Evolutionary conservation across 2,329 filamentous ascomycete genomes (phyloP).

Genomic region (Fonsecaea pugnacius): DNA sequence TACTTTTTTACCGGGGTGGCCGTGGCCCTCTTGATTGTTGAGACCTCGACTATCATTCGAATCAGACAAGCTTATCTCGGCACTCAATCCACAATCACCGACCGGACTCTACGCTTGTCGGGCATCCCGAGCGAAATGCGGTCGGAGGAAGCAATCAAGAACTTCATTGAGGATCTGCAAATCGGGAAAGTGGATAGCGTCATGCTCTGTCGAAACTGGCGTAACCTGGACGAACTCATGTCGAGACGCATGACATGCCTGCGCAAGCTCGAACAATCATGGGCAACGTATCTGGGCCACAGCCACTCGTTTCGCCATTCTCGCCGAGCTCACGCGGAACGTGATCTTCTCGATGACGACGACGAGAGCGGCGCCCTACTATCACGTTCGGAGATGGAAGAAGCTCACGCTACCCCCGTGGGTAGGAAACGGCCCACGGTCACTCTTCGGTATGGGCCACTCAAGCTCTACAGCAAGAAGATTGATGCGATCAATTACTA

Average conservation of each 20-base stretch:
- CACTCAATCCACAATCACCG: conserved; percentile 91
- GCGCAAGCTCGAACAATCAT: conserved; percentile 77
- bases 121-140: conserved; percentile 81
- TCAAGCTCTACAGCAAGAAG: conserved; percentile 71
- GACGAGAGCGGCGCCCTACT: conserved; percentile 67
- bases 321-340: conserved; percentile 45
- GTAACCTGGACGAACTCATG: conserved; percentile 75
- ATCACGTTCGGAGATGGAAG: conserved; percentile 45
- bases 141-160: conserved; percentile 80
- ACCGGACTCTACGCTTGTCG: conserved; percentile 87
- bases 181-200: conserved; percentile 91
- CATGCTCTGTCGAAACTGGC: conserved; percentile 85
- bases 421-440: conserved; percentile 65
- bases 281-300: conserved; percentile 72
- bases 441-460: conserved; percentile 76
- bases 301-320: conserved; percentile 55
- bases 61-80: conserved; percentile 89
- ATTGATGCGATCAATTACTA: conserved; percentile 95
- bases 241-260: conserved; percentile 67
- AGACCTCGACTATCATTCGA: conserved; percentile 83
- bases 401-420: conserved; percentile 52
- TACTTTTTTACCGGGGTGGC: conserved; percentile 87
- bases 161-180: conserved; percentile 82
- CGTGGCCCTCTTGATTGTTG: conserved; percentile 78
- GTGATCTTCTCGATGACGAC: conserved; percentile 52